These are phyloP conservation scores for Nosema bombycis DNA, from an alignment of 371 early-diverging fungal species.

Conservation along the genomic window DNA sequence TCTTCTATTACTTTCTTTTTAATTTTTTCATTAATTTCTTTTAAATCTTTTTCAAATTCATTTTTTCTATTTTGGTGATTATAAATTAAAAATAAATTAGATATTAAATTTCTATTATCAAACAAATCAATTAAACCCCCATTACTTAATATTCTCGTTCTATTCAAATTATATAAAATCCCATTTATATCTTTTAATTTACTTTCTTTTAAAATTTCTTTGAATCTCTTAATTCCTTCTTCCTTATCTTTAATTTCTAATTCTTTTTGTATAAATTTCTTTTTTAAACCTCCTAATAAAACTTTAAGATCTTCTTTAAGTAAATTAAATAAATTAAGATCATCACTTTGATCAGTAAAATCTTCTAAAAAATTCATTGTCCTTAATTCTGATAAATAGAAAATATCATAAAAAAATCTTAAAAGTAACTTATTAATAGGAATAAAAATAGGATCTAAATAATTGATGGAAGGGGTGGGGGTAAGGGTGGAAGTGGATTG, in stretches of 20 bases:
- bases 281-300: slow-evolving; percentile 35
- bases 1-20: too few relatives aligned
- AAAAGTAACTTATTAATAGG: slow-evolving; percentile 10
- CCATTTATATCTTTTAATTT: slow-evolving; percentile 43
- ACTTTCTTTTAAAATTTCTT: slow-evolving; percentile 44
- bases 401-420: slow-evolving; percentile 50
- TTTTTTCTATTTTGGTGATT: too few relatives aligned
- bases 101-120: neutral
- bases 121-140: neutral
- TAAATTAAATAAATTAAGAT: slow-evolving; percentile 38
- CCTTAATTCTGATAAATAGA: slow-evolving; percentile 10
- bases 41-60: too few relatives aligned
- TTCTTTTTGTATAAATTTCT: slow-evolving; percentile 44
- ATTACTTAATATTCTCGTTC: neutral
- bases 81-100: too few relatives aligned
- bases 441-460: too few relatives aligned
- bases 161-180: neutral
- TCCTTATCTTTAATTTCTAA: slow-evolving; percentile 31
- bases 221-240: slow-evolving; percentile 38
- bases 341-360: slow-evolving; percentile 33
- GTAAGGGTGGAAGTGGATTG: too few relatives aligned
- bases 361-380: slow-evolving; percentile 42
- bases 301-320: slow-evolving; percentile 42
- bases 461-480: too few relatives aligned
- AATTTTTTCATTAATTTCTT: too few relatives aligned